Evolutionary conservation across 2,329 filamentous ascomycete genomes (phyloP).

Genomic region (Calonectria pteridis): DNA sequence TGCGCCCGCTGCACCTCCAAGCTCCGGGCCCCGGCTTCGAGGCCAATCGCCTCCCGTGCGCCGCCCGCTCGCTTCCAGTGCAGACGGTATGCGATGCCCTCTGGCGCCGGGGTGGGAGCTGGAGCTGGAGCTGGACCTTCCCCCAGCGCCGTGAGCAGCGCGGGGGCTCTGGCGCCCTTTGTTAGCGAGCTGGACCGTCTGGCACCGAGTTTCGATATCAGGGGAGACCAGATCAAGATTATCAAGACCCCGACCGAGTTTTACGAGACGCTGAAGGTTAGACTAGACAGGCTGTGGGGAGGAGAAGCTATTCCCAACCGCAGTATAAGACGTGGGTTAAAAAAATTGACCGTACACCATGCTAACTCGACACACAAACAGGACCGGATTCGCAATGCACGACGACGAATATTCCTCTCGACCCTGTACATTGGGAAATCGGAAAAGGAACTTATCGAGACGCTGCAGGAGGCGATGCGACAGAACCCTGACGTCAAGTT

Average conservation of each 20-base stretch:
- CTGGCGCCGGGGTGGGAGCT: conserved; percentile 27
- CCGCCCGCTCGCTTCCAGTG: conserved; percentile 51
- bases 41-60: conserved; percentile 42
- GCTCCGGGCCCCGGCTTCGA: conserved; percentile 42
- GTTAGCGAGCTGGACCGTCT: conserved; percentile 85
- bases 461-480: conserved; percentile 79
- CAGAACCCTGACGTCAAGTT: conserved; percentile 82
- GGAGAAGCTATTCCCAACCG: neutral
- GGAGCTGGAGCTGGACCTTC: conserved; percentile 29
- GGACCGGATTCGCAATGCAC: conserved; percentile 85
- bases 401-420: conserved; percentile 88
- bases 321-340: neutral
- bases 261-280: conserved; percentile 89
- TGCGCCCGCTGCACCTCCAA: conserved; percentile 48
- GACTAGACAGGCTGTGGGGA: neutral
- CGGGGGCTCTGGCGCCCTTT: conserved; percentile 65
- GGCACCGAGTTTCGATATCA: conserved; percentile 89
- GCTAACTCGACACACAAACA: conserved; percentile 50
- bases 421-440: conserved; percentile 97
- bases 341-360: neutral
- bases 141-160: conserved; percentile 41
- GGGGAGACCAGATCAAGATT: conserved; percentile 83
- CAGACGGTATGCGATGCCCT: conserved; percentile 56
- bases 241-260: conserved; percentile 88
- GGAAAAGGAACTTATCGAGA: conserved; percentile 88